A percentile compares a stretch with the other conserved stretches of the same genome.
Evolutionary conservation across 1,284 basidiomycete genomes (phyloP).

Genomic region (Phaffia rhodozyma): DNA sequence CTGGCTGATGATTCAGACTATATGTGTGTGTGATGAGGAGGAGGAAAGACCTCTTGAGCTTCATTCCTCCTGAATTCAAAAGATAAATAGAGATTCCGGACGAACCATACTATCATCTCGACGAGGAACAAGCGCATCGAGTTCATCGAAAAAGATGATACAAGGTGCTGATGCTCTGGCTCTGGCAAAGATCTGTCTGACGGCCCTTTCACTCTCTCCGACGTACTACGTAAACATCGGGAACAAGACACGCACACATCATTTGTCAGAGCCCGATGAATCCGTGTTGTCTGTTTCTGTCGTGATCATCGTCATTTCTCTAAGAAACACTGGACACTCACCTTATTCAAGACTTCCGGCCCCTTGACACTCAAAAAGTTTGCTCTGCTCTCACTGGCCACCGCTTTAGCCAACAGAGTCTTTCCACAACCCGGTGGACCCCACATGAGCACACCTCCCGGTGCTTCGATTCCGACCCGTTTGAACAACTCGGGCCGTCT

Average conservation of each 20-base stretch:
- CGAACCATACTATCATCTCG: slow-evolving; percentile 79
- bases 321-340: slow-evolving; percentile 28
- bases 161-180: slow-evolving; percentile 92
- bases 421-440: slow-evolving; percentile 97
- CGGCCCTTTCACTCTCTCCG: slow-evolving; percentile 90
- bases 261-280: no score
- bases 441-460: slow-evolving; percentile 92
- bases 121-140: slow-evolving; percentile 88
- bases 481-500: slow-evolving; percentile 76
- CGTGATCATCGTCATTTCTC: no score
- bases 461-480: slow-evolving; percentile 70
- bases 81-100: slow-evolving; percentile 8
- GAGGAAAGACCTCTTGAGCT: not conserved
- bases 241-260: not conserved
- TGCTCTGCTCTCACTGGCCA: slow-evolving; percentile 84
- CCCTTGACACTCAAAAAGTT: slow-evolving; percentile 98
- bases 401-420: slow-evolving; percentile 88
- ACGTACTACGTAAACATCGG: slow-evolving; percentile 56
- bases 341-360: slow-evolving; percentile 91
- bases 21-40: not conserved
- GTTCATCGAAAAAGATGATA: slow-evolving; percentile 99
- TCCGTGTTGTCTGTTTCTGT: no score
- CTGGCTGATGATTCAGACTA: slow-evolving; percentile 90
- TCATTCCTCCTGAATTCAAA: not conserved
- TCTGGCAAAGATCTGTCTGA: slow-evolving; percentile 94